Conservation (phyloP, 2,329 filamentous ascomycete genomes). For the Aspergillus cejpii region DNA sequence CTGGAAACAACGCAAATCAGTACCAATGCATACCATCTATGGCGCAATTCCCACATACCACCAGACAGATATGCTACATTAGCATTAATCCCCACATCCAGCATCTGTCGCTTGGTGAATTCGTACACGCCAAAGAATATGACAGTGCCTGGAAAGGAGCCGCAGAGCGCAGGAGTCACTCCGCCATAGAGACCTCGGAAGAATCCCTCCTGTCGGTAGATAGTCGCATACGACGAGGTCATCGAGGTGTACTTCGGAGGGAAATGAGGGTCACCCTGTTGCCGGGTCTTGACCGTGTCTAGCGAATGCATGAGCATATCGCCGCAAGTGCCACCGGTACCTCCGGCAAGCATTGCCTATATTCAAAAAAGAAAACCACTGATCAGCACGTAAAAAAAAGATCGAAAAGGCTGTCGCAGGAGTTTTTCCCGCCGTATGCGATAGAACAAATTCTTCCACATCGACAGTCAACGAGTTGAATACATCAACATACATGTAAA, state of each 20-base stretch:
- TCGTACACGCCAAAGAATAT: slow-evolving; percentile 97
- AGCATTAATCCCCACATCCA: slow-evolving; percentile 75
- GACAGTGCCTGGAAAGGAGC: slow-evolving; percentile 88
- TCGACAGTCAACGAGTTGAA: not conserved
- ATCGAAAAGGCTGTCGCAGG: not conserved
- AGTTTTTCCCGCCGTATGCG: not conserved
- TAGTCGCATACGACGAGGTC: slow-evolving; percentile 84
- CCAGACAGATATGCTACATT: slow-evolving; percentile 79
- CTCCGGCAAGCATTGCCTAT: slow-evolving; percentile 91
- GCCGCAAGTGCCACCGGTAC: slow-evolving; percentile 83
- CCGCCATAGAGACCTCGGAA: slow-evolving; percentile 82
- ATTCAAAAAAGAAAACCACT: slow-evolving; percentile 1
- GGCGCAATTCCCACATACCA: slow-evolving; percentile 49
- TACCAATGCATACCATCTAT: not conserved
- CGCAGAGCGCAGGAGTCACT: slow-evolving; percentile 82
- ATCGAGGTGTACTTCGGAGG: slow-evolving; percentile 90
- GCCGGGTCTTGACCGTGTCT: slow-evolving; percentile 95
- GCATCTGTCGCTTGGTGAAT: slow-evolving; percentile 81
- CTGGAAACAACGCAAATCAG: slow-evolving; percentile 39
- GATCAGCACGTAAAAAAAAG: slow-evolving; percentile 12
- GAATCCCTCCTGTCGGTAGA: slow-evolving; percentile 85
- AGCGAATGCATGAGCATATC: slow-evolving; percentile 99
- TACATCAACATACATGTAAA: slow-evolving; percentile 50
- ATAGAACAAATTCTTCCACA: not conserved
- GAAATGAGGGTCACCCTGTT: slow-evolving; percentile 90